These are phyloP conservation scores for Colletotrichum coccodes DNA, from an alignment of 2,329 filamentous ascomycete species.

Conservation along the genomic window DNA sequence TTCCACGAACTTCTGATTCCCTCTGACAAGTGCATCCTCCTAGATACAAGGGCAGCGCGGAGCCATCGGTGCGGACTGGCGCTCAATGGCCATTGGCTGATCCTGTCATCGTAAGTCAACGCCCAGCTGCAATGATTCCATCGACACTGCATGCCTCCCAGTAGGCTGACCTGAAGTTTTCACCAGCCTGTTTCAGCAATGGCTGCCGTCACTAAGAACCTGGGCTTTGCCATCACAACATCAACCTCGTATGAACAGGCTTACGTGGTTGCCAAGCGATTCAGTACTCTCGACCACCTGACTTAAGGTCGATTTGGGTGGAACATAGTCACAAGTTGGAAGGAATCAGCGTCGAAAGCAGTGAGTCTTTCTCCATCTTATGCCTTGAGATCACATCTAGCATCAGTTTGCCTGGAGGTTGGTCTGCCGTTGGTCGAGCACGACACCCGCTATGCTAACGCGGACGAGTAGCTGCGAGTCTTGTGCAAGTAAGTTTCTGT, in stretches of 20 bases:
- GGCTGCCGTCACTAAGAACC: constrained; percentile 73
- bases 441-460: constrained; percentile 69
- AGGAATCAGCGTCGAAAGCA: constrained; percentile 70
- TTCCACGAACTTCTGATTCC: background rate
- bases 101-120: constrained; percentile 62
- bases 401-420: constrained; percentile 42
- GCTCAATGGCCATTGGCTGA: constrained; percentile 75
- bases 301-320: constrained; percentile 70
- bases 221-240: constrained; percentile 71
- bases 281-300: constrained; percentile 70
- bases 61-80: constrained; percentile 63
- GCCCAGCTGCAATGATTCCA: background rate
- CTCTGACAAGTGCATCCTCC: background rate
- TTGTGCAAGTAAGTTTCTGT: constrained; percentile 65
- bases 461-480: constrained; percentile 70
- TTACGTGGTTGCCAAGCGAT: constrained; percentile 69
- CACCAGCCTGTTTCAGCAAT: constrained; percentile 55
- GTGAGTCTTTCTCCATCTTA: background rate
- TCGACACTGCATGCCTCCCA: no score
- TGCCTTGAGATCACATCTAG: accelerated
- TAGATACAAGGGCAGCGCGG: constrained; percentile 59
- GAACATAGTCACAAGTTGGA: constrained; percentile 72
- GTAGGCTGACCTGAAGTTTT: background rate
- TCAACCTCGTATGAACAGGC: constrained; percentile 72
- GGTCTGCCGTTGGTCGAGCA: constrained; percentile 66